Evolutionary conservation across 306 rosid genomes (phyloP).

Genomic region (Acacia acuminata): DNA sequence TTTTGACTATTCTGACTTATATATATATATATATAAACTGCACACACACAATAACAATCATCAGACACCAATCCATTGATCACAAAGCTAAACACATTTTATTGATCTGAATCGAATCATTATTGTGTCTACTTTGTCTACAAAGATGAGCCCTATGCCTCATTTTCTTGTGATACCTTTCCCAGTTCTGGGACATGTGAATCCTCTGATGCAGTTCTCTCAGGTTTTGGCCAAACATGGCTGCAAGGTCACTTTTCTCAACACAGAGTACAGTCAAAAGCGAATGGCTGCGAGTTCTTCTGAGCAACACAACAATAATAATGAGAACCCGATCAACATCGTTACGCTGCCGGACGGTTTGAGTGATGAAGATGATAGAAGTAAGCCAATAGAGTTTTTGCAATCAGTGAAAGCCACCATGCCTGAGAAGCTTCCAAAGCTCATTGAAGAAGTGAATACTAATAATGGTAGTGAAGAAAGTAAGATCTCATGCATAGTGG

Average conservation of each 20-base stretch:
- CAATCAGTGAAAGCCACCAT: background rate
- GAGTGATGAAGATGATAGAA: background rate
- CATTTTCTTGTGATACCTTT: background rate
- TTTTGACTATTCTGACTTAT: too few relatives aligned
- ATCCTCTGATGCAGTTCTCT: background rate
- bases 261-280: background rate
- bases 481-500: background rate
- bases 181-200: background rate
- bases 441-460: background rate
- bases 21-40: too few relatives aligned
- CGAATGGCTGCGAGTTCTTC: background rate
- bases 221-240: background rate
- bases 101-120: too few relatives aligned
- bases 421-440: background rate
- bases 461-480: background rate
- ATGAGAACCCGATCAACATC: background rate
- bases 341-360: background rate
- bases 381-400: background rate
- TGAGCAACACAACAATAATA: background rate
- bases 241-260: slow-evolving; percentile 1
- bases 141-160: background rate
- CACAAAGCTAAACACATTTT: too few relatives aligned
- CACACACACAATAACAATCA: too few relatives aligned
- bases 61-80: too few relatives aligned
- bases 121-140: too few relatives aligned